Evolutionary conservation across 2,329 filamentous ascomycete species (phyloP), one percentile per base, ranked within the genome.

Genomic region (Arachnomyces sp.): DNA sequence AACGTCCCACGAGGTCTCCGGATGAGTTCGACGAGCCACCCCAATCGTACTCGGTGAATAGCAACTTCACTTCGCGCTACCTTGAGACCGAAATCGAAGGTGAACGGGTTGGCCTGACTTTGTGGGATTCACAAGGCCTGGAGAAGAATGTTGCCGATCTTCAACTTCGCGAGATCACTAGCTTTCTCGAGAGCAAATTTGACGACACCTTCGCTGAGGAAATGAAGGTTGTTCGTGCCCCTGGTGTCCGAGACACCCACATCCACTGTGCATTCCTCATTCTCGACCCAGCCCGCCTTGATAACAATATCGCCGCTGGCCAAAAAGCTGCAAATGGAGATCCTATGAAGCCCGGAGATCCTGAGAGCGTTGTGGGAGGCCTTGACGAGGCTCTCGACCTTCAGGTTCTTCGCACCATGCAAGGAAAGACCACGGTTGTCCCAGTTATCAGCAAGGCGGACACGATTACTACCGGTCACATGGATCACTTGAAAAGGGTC

Each of bases 151-250:
- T 96, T 28, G 88, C 95, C 38, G 92, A 96, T 61, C 77, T 96
- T 49, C 92, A 98, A 65, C 72, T 98, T 50, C 80, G 89, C 45
- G 87, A 94, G 60, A 89, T 96, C 72, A 82, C 84, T 28, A 76
- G 83, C 7, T 98, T 98, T 67, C 72, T 98, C 44, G 92, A 98
- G 71, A 90, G 84, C 71, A 96, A 96, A 64, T 98, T 98, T 53
- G 90, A 98, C 62, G 92, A 98, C 57, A 96, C 92, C 0, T 94
- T 98, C 60, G 80, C 80, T 36, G 92, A 98, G 66, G 92, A 98
- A 70, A 94, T 94, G 76, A 96, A 95, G 71, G 89, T 98, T 34
- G 75, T 95, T 46, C 84, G 92, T 54, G 88, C 89, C 39, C 90
- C 92, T 17, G 90, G 89, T 41, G 84, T 86, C 49, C 86, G 88